Evolutionary conservation across 1,139 yeast species (phyloP), one percentile per base, ranked within the genome.

Genomic region (Pichia sp.): DNA sequence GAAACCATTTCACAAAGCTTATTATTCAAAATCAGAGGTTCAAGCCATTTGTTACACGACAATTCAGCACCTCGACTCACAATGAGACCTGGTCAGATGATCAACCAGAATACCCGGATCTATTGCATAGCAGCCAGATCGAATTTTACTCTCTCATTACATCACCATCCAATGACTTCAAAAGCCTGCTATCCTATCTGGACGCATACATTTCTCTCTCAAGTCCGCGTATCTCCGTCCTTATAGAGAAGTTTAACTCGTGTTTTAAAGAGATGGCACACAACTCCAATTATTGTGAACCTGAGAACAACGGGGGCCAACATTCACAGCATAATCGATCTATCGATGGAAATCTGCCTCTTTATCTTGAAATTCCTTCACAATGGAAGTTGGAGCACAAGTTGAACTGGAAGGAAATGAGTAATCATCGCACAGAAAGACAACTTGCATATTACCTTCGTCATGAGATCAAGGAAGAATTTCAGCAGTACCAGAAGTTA

Each of bases 301-400:
- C n/a, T n/a, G n/a, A n/a, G n/a, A n/a, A n/a, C n/a, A n/a, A 11
- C 12, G 12, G 25, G 13, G 23, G 12, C 23, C 8, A 21, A 21
- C 10, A 22, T 6, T 7, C 12, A 12, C 25, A 9, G 9, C n/a
- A 22, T 22, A 22, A 14, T 6, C 6, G n/a, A 22, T 6, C 31
- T 6, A 10, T 9, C 10, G 20, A 16, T 4, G 10, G 10, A 26
- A 16, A 35, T 17, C 35, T 34, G 7, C 37, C 33, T 10, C 21
- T 48, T 2, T 37, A 41, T 20, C 25, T 45, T 3, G 40, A 37
- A 12, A 34, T 53, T 11, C 52, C 56, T 2, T 28, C 23, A 1
- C 7, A n/a, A 3, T 52, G 57, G 56, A 52, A 47, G 23, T 11
- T 5, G 5, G 22, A 29, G 2, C 27, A 51, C 30, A 46, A 43